Percentiles rank a stretch among this genome's conserved stretches.
phyloP scores from a whole-genome alignment of 2,329 filamentous ascomycete genomes.

The Cladosporium halotolerans region DNA sequence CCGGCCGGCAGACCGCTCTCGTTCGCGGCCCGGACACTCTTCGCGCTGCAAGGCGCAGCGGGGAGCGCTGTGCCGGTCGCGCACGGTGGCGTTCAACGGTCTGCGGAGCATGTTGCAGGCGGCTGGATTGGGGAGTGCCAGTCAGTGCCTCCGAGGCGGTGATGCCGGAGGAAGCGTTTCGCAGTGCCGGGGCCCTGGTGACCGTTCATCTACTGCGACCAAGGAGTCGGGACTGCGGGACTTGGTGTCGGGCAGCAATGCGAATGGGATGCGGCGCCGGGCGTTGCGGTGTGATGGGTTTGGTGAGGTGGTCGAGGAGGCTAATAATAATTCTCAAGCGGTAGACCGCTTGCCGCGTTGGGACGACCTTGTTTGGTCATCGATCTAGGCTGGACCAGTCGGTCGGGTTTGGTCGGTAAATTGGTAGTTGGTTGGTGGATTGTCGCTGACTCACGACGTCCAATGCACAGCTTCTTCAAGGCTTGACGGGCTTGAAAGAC shows the following conservation, averaged over 20 bases:
- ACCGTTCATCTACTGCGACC: neutral
- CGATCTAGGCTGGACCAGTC: neutral
- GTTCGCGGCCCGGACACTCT: no score
- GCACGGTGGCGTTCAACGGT: neutral
- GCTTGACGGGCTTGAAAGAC: constrained; percentile 10
- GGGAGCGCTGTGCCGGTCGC: constrained; percentile 3
- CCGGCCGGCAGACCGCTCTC: no score
- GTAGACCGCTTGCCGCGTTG: neutral
- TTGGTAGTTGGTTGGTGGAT: neutral
- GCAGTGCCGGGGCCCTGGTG: no score
- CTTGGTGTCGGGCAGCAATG: neutral
- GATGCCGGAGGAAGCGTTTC: no score
- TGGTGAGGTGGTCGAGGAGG: neutral
- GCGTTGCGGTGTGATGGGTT: constrained; percentile 2
- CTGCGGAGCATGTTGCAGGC: neutral
- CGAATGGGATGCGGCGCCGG: constrained; percentile 6
- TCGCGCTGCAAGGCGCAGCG: neutral
- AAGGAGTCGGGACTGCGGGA: neutral
- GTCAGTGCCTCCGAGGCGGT: no score
- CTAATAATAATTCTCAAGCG: neutral
- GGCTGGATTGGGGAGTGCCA: neutral
- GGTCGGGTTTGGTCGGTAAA: neutral
- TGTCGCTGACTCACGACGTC: neutral
- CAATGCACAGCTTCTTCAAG: constrained; percentile 1
- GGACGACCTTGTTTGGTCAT: neutral